phyloP scores from a whole-genome alignment of 257 asterid species.

The Henckelia pumila region DNA sequence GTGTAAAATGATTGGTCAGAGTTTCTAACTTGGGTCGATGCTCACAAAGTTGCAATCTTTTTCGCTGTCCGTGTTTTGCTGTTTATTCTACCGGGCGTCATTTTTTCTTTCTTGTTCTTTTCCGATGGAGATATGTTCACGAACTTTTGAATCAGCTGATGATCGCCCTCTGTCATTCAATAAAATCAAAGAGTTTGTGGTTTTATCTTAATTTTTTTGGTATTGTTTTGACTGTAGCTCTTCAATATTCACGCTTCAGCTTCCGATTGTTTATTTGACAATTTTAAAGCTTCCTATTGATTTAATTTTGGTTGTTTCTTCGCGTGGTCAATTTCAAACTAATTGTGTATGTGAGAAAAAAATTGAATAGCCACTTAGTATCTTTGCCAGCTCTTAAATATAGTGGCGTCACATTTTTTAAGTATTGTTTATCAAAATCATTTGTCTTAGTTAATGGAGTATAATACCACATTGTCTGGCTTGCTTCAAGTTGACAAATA shows the following conservation, averaged over 20 bases:
- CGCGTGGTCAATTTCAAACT: neutral
- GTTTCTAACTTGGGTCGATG: neutral
- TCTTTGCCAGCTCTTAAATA: conserved; percentile 9
- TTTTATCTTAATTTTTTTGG: neutral
- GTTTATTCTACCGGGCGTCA: neutral
- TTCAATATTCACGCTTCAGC: neutral
- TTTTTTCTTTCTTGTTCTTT: neutral
- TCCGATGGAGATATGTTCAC: conserved; percentile 8
- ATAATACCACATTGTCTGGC: neutral
- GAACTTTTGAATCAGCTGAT: neutral
- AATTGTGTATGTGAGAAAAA: neutral
- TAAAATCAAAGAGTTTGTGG: neutral
- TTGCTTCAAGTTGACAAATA: neutral
- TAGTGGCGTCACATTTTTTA: neutral
- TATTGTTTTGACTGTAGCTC: neutral
- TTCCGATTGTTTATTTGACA: neutral
- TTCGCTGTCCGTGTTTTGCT: neutral
- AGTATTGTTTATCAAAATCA: neutral
- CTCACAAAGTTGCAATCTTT: neutral
- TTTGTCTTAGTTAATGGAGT: neutral
- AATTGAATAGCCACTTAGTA: neutral
- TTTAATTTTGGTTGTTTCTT: conserved; percentile 1
- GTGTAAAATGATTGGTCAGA: neutral
- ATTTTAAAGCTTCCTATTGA: conserved; percentile 8
- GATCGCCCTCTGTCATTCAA: neutral